Conservation (phyloP, 148 eudicot genomes). For the Pharnaceum exiguum region DNA sequence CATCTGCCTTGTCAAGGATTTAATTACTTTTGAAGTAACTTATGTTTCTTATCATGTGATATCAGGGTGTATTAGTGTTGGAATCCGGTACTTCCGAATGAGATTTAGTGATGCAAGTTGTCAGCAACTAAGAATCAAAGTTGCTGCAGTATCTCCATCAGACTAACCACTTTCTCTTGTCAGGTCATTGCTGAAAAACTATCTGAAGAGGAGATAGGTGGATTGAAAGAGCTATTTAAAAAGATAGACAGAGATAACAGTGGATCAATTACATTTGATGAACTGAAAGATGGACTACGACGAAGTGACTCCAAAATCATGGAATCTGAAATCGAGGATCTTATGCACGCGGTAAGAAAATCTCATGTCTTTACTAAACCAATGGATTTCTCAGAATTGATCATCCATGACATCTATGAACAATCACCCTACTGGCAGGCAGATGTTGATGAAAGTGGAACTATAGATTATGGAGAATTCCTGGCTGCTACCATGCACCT, state of each 20-base stretch:
- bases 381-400: background rate
- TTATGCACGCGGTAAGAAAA: constrained; percentile 76
- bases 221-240: constrained; percentile 69
- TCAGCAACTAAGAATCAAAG: background rate
- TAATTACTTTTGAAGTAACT: background rate
- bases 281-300: constrained; percentile 65
- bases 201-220: constrained; percentile 93
- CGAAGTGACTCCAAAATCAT: constrained; percentile 68
- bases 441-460: constrained; percentile 79
- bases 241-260: constrained; percentile 73
- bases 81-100: too few relatives aligned
- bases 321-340: constrained; percentile 71
- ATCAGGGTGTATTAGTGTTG: too few relatives aligned
- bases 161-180: constrained; percentile 2
- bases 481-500: constrained; percentile 84
- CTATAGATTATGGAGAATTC: constrained; percentile 81
- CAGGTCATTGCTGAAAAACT: constrained; percentile 90
- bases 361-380: background rate
- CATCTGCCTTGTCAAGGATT: too few relatives aligned
- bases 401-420: background rate
- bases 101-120: too few relatives aligned
- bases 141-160: background rate
- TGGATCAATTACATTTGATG: constrained; percentile 80
- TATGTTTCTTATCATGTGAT: background rate
- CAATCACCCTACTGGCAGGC: constrained; percentile 41